Evolutionary conservation across 768 basidiomycete genomes (phyloP).

Genomic region (Trametes punicea): DNA sequence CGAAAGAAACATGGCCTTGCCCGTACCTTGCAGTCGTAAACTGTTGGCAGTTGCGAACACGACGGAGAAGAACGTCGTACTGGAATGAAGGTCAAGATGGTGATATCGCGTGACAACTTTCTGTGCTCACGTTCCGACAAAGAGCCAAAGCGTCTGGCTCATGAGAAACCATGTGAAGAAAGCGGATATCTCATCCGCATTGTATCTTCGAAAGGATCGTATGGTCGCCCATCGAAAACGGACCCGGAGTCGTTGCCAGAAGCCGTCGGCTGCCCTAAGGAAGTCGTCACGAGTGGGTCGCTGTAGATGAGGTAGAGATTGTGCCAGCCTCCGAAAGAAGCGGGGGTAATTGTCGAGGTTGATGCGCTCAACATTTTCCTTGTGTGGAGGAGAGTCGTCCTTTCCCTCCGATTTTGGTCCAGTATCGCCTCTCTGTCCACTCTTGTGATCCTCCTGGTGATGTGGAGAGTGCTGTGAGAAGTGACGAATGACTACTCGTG

Average conservation of each 20-base stretch:
- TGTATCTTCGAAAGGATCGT: slow-evolving; percentile 89
- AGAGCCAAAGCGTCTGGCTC: slow-evolving; percentile 94
- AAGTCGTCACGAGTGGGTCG: slow-evolving; percentile 89
- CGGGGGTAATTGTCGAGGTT: slow-evolving; percentile 66
- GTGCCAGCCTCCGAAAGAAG: slow-evolving; percentile 77
- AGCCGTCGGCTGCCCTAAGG: slow-evolving; percentile 79
- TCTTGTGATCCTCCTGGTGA: not conserved
- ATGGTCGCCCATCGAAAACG: slow-evolving; percentile 99
- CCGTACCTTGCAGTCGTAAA: slow-evolving; percentile 74
- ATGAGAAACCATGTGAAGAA: slow-evolving; percentile 95
- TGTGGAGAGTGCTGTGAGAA: not conserved
- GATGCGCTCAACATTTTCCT: slow-evolving; percentile 1
- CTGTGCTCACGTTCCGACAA: slow-evolving; percentile 81
- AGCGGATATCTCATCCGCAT: slow-evolving; percentile 94
- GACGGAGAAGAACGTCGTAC: slow-evolving; percentile 95
- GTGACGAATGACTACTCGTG: not conserved
- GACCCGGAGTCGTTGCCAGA: slow-evolving; percentile 85
- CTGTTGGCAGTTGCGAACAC: slow-evolving; percentile 89
- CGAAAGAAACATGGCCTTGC: not conserved
- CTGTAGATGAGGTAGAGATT: slow-evolving; percentile 71
- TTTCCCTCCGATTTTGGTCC: not conserved
- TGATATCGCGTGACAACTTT: not conserved
- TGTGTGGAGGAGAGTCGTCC: not conserved
- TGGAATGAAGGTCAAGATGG: slow-evolving; percentile 25
- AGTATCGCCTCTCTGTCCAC: not conserved